phyloP scores from a whole-genome alignment of 352 stramenopile species.

The Phytophthora sp. region DNA sequence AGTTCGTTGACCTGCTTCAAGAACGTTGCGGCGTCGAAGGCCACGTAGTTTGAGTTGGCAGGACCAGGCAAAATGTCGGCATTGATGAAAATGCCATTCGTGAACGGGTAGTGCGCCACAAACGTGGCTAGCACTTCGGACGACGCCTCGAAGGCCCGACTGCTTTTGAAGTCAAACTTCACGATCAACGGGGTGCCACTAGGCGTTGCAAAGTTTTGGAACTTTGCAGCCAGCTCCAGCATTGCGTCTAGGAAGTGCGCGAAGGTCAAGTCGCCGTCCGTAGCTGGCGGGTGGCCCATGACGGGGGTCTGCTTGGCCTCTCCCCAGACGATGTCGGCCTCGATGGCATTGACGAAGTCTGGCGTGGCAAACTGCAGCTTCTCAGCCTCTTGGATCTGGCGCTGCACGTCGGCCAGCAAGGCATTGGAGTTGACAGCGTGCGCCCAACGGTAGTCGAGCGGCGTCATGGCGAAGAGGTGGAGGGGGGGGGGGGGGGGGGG shows the following conservation, averaged over 20 bases:
- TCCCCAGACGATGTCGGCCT: constrained; percentile 78
- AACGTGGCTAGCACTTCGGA: constrained; percentile 41
- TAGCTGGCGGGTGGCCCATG: constrained; percentile 73
- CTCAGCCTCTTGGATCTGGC: constrained; percentile 34
- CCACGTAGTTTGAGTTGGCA: constrained; percentile 41
- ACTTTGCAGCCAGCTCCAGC: constrained; percentile 31
- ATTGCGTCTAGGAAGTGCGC: constrained; percentile 54
- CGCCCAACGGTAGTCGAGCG: constrained; percentile 66
- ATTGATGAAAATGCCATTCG: constrained; percentile 66
- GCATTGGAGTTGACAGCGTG: constrained; percentile 67
- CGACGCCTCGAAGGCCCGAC: constrained; percentile 47
- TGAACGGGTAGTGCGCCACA: constrained; percentile 52
- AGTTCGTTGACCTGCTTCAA: constrained; percentile 48
- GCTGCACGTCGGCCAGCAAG: constrained; percentile 35
- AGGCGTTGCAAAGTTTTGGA: constrained; percentile 8
- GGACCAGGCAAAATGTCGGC: constrained; percentile 70
- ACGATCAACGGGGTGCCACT: constrained; percentile 59
- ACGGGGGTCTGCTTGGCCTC: constrained; percentile 50
- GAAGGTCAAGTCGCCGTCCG: constrained; percentile 58
- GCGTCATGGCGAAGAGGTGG: constrained; percentile 31
- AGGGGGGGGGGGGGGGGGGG: neutral
- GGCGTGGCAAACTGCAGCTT: constrained; percentile 12
- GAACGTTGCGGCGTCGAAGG: constrained; percentile 57
- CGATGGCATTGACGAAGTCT: constrained; percentile 62
- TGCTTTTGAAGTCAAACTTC: constrained; percentile 80